Percentiles rank a stretch among this genome's conserved stretches.
These are phyloP conservation scores for Ensete glaucum DNA, from an alignment of 176 grass and related monocot species.

Conservation along the genomic window DNA sequence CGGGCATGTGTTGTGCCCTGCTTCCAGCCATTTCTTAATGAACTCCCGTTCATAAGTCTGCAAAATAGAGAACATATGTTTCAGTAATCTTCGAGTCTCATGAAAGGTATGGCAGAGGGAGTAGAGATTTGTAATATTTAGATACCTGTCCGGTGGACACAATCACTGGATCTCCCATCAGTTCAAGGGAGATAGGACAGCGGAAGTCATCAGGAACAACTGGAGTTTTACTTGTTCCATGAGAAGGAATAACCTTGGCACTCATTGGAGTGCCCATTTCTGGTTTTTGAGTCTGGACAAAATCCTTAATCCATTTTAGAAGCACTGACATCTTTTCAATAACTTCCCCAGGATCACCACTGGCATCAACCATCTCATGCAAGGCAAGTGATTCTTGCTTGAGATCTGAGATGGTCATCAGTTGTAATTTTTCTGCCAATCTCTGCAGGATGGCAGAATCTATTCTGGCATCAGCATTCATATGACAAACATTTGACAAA, in stretches of 20 bases:
- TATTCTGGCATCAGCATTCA: neutral
- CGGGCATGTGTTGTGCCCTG: slow-evolving; percentile 13
- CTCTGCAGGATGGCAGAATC: neutral
- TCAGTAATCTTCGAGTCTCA: neutral
- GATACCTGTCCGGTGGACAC: slow-evolving; percentile 18
- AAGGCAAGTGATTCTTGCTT: slow-evolving; percentile 25
- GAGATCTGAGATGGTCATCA: slow-evolving; percentile 20
- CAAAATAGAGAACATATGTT: neutral
- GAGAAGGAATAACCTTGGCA: neutral
- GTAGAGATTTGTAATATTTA: neutral
- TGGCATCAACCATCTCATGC: slow-evolving; percentile 8
- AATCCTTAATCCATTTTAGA: slow-evolving; percentile 14
- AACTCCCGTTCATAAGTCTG: slow-evolving; percentile 21
- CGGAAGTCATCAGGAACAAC: slow-evolving; percentile 16
- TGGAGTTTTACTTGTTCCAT: neutral
- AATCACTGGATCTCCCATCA: slow-evolving; percentile 18
- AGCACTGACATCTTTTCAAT: slow-evolving; percentile 22
- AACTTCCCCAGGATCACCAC: slow-evolving; percentile 15
- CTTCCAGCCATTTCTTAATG: slow-evolving; percentile 18
- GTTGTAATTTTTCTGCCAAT: slow-evolving; percentile 20
- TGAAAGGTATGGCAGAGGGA: neutral
- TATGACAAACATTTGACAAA: neutral
- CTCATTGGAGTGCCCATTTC: neutral
- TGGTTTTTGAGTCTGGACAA: slow-evolving; percentile 16
- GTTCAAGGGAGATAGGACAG: slow-evolving; percentile 14